Percentiles rank a stretch among this genome's conserved stretches.
These are phyloP conservation scores for Lachancea quebecensis DNA, from an alignment of 805 yeast genomes.

Conservation along the genomic window DNA sequence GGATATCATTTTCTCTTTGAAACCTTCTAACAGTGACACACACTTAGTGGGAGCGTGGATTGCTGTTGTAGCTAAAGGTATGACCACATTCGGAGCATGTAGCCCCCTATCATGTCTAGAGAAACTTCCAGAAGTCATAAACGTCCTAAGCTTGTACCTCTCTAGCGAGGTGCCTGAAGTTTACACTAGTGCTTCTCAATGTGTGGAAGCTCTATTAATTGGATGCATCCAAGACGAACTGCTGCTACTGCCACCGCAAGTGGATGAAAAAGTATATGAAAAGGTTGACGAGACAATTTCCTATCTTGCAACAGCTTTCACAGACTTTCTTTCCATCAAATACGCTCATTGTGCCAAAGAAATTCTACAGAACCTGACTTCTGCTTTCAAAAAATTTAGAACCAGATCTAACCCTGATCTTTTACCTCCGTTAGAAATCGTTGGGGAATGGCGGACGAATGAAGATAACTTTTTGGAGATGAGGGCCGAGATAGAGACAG, in stretches of 20 bases:
- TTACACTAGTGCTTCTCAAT: constrained; percentile 73
- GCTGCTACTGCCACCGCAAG: constrained; percentile 45
- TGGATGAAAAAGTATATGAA: constrained; percentile 47
- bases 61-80: constrained; percentile 85
- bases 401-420: constrained; percentile 66
- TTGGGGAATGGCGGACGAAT: constrained; percentile 82
- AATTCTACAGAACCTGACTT: constrained; percentile 59
- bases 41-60: constrained; percentile 93
- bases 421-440: constrained; percentile 53
- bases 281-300: constrained; percentile 47
- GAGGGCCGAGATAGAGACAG: constrained; percentile 71
- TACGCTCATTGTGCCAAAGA: constrained; percentile 73
- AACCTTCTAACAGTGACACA: constrained; percentile 75
- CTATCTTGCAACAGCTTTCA: constrained; percentile 46
- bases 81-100: constrained; percentile 46
- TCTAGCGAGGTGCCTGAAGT: constrained; percentile 59
- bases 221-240: constrained; percentile 57
- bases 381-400: constrained; percentile 56
- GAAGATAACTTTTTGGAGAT: constrained; percentile 53
- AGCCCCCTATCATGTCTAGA: constrained; percentile 46
- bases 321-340: constrained; percentile 60
- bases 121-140: constrained; percentile 51
- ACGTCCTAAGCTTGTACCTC: constrained; percentile 56
- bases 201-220: constrained; percentile 70
- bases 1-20: constrained; percentile 66